Evolutionary conservation across 78 protist genomes (phyloP).

Genomic region (Andalucia godoyi): DNA sequence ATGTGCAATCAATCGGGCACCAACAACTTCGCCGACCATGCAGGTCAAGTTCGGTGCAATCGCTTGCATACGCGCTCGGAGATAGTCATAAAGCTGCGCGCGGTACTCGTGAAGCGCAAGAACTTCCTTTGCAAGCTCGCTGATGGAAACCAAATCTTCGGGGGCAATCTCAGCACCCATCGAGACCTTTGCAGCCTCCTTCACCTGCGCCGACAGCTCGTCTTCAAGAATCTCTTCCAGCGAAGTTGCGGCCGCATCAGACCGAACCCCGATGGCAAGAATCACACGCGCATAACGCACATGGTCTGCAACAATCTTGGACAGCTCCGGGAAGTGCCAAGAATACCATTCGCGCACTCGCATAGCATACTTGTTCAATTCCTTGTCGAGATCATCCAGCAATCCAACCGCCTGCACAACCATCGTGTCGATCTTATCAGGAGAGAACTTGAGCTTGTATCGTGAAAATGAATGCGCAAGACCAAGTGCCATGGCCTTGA

Average conservation of each 20-base stretch:
- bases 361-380: conserved; percentile 94
- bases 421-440: conserved; percentile 97
- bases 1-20: conserved; percentile 87
- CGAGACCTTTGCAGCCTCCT: conserved; percentile 35
- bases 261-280: neutral
- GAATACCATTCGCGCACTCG: conserved; percentile 98
- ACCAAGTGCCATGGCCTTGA: conserved; percentile 69
- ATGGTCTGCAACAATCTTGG: conserved; percentile 72
- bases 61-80: conserved; percentile 79
- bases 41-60: conserved; percentile 91
- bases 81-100: conserved; percentile 78
- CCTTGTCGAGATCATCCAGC: conserved; percentile 95
- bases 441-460: conserved; percentile 90
- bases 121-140: conserved; percentile 64
- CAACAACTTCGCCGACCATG: conserved; percentile 90
- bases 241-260: conserved; percentile 29
- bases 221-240: conserved; percentile 69
- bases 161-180: conserved; percentile 42
- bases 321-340: conserved; percentile 97
- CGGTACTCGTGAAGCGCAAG: conserved; percentile 68
- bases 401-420: conserved; percentile 95
- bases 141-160: conserved; percentile 78
- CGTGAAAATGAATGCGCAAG: conserved; percentile 88
- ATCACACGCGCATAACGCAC: conserved; percentile 54
- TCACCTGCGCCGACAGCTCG: conserved; percentile 42